Evolutionary conservation across 2,329 filamentous ascomycete species (phyloP), one percentile per base, ranked within the genome.

Genomic region (Verruconis gallopava): DNA sequence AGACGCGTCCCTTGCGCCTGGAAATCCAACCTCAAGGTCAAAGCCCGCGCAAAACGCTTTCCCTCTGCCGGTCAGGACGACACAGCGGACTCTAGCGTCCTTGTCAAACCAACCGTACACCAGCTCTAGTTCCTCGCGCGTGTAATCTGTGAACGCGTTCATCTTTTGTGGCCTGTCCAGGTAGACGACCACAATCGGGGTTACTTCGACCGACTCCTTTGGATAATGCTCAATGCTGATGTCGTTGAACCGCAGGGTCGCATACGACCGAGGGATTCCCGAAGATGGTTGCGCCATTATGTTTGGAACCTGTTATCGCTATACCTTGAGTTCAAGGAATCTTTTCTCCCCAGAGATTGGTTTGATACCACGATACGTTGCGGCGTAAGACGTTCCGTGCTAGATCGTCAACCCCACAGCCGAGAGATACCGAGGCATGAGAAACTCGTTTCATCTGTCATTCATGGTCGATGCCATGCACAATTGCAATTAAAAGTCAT

Each of bases 141-240:
- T 83, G 9, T 60, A 64, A 15, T 68, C 62, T 3, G 76, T 83
- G 59, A 84, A 83, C 46, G 76, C 79, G 68, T 85, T 84, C 60
- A 77, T 68, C 45, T 75, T 74, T 9, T 63, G 57, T 0, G 79
- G 79, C 14, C 81, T 73, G 60, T 80, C 67, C 30, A 84, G 69
- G 2, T 72, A 72, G 20, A 83, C 57, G 47, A 82, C 56, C 38
- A 85, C 67, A 40, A 81, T 67, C 14, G n/a, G 44, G 17, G 21
- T 38, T 21, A 32, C 14, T 39, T 15, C 28, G 21, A 30, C 28
- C 22, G 42, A 40, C 5, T 36, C 34, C 2, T 20, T 30, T 12
- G 37, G 71, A 48, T 71, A 60, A 51, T 75, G 70, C 36, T 62
- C 64, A 51, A 73, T 54, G 37, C 55, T 60, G 50, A 75, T 30